Evolutionary conservation across 306 rosid species (phyloP).

Genomic region (Prunus padus): DNA sequence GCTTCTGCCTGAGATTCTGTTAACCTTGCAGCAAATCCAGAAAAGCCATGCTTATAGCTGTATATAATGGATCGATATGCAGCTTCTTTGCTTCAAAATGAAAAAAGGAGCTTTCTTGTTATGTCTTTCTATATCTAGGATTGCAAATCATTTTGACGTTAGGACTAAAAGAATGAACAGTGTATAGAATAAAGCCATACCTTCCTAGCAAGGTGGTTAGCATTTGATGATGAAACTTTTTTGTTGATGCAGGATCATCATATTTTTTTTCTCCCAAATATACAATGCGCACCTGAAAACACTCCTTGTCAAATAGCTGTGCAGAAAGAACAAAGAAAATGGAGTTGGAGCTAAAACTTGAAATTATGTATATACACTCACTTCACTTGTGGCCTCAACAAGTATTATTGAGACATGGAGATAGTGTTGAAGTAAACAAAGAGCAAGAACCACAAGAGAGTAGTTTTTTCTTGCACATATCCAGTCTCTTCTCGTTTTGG

Average conservation of each 20-base stretch:
- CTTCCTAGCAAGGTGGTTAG: conserved; percentile 63
- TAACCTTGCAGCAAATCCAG: conserved; percentile 82
- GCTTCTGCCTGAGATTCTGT: conserved; percentile 60
- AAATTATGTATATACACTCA: conserved; percentile 35
- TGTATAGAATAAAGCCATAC: conserved; percentile 28
- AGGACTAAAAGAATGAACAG: neutral
- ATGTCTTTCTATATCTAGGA: neutral
- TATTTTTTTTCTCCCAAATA: conserved; percentile 60
- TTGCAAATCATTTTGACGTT: neutral
- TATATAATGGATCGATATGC: conserved; percentile 62
- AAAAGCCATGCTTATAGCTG: conserved; percentile 81
- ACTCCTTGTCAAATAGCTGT: conserved; percentile 13
- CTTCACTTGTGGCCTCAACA: conserved; percentile 43
- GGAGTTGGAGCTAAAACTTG: conserved; percentile 8
- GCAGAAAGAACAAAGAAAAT: conserved; percentile 16
- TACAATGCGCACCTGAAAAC: conserved; percentile 63
- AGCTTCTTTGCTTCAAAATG: conserved; percentile 67
- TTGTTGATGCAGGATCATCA: conserved; percentile 47
- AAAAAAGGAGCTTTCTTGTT: neutral
- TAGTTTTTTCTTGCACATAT: conserved; percentile 34
- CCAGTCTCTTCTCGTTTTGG: conserved; percentile 37
- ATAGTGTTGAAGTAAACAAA: conserved; percentile 43
- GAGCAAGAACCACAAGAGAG: conserved; percentile 38
- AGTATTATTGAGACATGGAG: conserved; percentile 31
- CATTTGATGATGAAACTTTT: conserved; percentile 51